These are phyloP conservation scores for Trichoderma koningii DNA, from an alignment of 2,329 filamentous ascomycete genomes.

Conservation along the genomic window DNA sequence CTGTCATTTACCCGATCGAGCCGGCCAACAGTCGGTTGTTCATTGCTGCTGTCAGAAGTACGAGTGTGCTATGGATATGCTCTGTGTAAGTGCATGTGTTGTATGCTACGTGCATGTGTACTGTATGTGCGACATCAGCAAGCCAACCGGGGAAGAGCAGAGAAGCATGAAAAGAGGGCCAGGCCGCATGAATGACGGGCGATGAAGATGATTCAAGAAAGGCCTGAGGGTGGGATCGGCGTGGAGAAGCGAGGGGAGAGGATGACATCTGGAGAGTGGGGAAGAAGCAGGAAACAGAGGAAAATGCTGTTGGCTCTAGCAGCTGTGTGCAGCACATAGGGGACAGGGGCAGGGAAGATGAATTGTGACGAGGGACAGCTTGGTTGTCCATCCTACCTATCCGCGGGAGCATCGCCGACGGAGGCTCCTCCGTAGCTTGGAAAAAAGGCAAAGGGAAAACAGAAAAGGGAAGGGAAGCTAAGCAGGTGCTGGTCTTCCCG, in stretches of 20 bases:
- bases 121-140: constrained; percentile 3
- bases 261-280: constrained; percentile 5
- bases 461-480: background rate
- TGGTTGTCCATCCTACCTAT: background rate
- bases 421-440: background rate
- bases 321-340: background rate
- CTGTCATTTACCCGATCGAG: constrained; percentile 12
- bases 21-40: constrained; percentile 14
- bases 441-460: background rate
- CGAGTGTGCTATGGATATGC: no score
- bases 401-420: background rate
- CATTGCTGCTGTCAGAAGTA: background rate
- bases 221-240: constrained; percentile 8
- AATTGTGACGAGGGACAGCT: no score
- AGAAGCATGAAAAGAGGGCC: constrained; percentile 3
- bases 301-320: constrained; percentile 10
- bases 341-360: no score
- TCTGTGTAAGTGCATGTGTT: no score
- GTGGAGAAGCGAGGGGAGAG: background rate
- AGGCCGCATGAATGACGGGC: constrained; percentile 1
- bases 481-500: background rate
- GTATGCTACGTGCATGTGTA: background rate
- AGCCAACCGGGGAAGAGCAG: background rate
- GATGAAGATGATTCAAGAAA: constrained; percentile 10
- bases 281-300: background rate